Evolutionary conservation across 2,329 filamentous ascomycete species (phyloP).

Genomic region (Trichoderma oligosporum): DNA sequence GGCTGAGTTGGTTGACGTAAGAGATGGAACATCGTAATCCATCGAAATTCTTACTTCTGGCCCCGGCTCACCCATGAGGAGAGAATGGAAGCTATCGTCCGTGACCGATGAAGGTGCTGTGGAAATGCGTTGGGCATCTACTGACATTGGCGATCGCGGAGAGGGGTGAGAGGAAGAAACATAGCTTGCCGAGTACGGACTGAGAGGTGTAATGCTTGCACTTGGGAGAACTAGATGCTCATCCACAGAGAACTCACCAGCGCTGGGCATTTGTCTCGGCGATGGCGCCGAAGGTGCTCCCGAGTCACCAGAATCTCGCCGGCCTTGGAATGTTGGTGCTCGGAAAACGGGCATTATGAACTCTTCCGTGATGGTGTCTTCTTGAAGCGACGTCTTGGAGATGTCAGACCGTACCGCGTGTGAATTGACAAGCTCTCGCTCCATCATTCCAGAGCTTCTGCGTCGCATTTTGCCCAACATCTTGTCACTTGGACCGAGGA

Average conservation of each 20-base stretch:
- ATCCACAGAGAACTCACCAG: constrained; percentile 50
- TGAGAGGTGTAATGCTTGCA: constrained; percentile 48
- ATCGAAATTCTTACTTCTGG: constrained; percentile 68
- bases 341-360: constrained; percentile 39
- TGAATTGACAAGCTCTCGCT: constrained; percentile 29
- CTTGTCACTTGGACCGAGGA: constrained; percentile 26
- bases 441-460: constrained; percentile 46
- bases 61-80: constrained; percentile 69
- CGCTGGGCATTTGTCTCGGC: constrained; percentile 39
- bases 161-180: constrained; percentile 63
- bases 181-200: constrained; percentile 62
- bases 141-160: constrained; percentile 63
- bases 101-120: constrained; percentile 71
- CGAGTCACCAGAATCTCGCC: constrained; percentile 38
- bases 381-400: constrained; percentile 49
- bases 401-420: constrained; percentile 44
- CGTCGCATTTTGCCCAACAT: constrained; percentile 35
- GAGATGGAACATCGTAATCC: constrained; percentile 66
- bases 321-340: constrained; percentile 33
- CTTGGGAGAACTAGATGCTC: constrained; percentile 45
- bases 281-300: constrained; percentile 39
- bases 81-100: constrained; percentile 66
- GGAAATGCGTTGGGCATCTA: constrained; percentile 68
- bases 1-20: constrained; percentile 72
- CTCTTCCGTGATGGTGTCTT: constrained; percentile 50